These are phyloP conservation scores for Pestalotiopsis sp. DNA, from an alignment of 2,329 filamentous ascomycete species.

Conservation along the genomic window DNA sequence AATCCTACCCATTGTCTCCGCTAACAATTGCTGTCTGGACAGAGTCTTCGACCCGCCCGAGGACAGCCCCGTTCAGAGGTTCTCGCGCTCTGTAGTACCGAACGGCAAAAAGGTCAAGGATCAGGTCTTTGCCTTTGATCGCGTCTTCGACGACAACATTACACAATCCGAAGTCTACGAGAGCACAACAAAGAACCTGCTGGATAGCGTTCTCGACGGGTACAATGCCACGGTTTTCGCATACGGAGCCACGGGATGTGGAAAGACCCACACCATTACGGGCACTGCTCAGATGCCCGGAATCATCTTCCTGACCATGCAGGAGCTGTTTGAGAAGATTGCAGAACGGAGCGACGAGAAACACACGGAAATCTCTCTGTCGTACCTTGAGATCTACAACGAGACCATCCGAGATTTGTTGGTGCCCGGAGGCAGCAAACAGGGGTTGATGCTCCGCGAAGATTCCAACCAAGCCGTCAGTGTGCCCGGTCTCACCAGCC, in stretches of 20 bases:
- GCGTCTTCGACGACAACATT: constrained; percentile 94
- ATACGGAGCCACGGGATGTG: constrained; percentile 95
- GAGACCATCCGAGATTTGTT: constrained; percentile 96
- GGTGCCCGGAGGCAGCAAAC: constrained; percentile 80
- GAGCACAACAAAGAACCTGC: constrained; percentile 81
- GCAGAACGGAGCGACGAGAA: constrained; percentile 85
- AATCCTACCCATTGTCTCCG: neutral
- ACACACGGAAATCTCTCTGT: constrained; percentile 85
- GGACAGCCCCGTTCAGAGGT: constrained; percentile 87
- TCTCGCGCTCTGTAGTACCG: constrained; percentile 78
- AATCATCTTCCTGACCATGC: constrained; percentile 99
- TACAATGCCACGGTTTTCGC: constrained; percentile 99
- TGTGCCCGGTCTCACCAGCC: constrained; percentile 86
- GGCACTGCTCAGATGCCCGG: constrained; percentile 91
- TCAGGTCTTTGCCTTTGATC: constrained; percentile 95
- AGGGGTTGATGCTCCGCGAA: constrained; percentile 87
- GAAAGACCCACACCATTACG: constrained; percentile 97
- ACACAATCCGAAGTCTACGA: constrained; percentile 95
- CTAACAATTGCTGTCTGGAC: constrained; percentile 8
- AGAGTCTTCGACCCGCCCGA: constrained; percentile 98
- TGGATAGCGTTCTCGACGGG: constrained; percentile 93
- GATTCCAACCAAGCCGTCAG: constrained; percentile 93
- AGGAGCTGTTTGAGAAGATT: constrained; percentile 97
- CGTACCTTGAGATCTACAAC: constrained; percentile 98
- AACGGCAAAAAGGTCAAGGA: constrained; percentile 93